Percentiles rank a stretch among this genome's conserved stretches.
Evolutionary conservation across 768 basidiomycete genomes (phyloP).

Genomic region (Suillus paluster): DNA sequence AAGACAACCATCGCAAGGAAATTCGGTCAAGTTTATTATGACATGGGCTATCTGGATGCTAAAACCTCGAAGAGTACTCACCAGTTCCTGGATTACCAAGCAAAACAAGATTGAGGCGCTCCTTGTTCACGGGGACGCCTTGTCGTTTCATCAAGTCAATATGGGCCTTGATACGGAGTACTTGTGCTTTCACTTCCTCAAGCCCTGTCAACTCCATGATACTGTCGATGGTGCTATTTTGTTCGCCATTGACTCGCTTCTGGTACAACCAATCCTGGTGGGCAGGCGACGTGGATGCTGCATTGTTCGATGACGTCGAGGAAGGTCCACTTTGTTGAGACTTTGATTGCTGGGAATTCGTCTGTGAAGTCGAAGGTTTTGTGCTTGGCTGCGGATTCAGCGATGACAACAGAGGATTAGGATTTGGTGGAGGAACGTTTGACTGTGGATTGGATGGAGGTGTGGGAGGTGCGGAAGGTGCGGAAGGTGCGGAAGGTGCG

Average conservation of each 20-base stretch:
- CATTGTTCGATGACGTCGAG: neutral
- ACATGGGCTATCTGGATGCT: slow-evolving; percentile 51
- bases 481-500: no score
- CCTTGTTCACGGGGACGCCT: slow-evolving; percentile 51
- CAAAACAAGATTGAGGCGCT: slow-evolving; percentile 63
- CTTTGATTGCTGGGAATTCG: neutral
- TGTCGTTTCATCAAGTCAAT: slow-evolving; percentile 62
- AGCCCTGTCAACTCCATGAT: slow-evolving; percentile 74
- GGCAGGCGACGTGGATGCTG: slow-evolving; percentile 35
- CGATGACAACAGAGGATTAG: neutral
- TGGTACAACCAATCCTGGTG: slow-evolving; percentile 59
- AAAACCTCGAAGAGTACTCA: slow-evolving; percentile 29
- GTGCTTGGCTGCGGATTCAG: no score
- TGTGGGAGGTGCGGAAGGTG: neutral
- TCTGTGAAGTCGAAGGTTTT: neutral
- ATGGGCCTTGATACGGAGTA: slow-evolving; percentile 60
- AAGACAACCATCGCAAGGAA: slow-evolving; percentile 68
- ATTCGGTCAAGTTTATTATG: slow-evolving; percentile 63
- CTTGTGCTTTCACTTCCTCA: slow-evolving; percentile 62
- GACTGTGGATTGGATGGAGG: slow-evolving; percentile 7
- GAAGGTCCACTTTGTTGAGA: neutral
- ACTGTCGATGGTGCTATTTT: slow-evolving; percentile 56
- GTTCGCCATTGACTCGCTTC: slow-evolving; percentile 57
- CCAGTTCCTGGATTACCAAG: slow-evolving; percentile 79
- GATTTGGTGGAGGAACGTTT: slow-evolving; percentile 7